Conservation (phyloP, 129 eudicot genomes). For the Heracleum sosnowskyi region DNA sequence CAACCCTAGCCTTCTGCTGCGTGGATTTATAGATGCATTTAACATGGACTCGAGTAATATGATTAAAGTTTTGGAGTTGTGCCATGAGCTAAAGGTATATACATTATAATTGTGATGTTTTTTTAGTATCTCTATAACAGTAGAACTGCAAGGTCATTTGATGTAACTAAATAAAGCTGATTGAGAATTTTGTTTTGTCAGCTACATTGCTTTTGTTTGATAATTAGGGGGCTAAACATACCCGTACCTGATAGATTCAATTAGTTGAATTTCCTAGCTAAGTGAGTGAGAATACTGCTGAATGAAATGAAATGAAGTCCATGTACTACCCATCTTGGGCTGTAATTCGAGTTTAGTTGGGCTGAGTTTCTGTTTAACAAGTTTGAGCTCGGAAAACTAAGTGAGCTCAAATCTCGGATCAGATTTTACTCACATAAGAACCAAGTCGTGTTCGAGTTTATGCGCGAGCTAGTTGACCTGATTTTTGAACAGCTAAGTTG, state of each 20-base stretch:
- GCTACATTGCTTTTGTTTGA: background rate
- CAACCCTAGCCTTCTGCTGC: slow-evolving; percentile 52
- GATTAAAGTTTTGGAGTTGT: slow-evolving; percentile 52
- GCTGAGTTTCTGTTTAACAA: background rate
- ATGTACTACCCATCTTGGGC: background rate
- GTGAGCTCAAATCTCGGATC: background rate
- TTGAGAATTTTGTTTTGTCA: background rate
- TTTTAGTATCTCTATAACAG: background rate
- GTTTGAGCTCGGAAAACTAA: background rate
- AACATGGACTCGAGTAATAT: slow-evolving; percentile 41
- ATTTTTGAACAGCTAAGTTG: background rate
- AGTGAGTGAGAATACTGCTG: background rate
- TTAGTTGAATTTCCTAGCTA: background rate
- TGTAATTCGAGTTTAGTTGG: background rate
- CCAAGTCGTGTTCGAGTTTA: background rate
- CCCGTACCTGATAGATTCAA: background rate
- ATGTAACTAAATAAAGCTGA: background rate
- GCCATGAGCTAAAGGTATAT: slow-evolving; percentile 82
- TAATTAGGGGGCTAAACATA: background rate
- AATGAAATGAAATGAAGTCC: background rate
- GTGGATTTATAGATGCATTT: slow-evolving; percentile 52
- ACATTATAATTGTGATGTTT: background rate
- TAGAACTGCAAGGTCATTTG: background rate
- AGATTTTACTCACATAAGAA: background rate
- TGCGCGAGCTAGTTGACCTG: background rate